These are phyloP conservation scores for Apophysomyces trapeziformis DNA, from an alignment of 371 early-diverging fungal species.

Conservation along the genomic window DNA sequence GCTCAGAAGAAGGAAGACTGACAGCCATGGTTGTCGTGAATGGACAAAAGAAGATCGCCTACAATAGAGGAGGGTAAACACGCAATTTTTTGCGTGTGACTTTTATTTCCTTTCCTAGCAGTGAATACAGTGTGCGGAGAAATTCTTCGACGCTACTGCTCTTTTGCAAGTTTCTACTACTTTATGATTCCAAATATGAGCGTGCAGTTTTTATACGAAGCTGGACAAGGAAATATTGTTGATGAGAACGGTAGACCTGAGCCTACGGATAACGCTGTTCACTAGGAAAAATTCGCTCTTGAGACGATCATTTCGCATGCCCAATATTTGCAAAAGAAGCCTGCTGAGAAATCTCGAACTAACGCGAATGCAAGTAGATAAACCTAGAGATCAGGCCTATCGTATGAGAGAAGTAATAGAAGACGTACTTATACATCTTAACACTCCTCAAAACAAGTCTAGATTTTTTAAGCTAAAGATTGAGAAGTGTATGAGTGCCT, in stretches of 20 bases:
- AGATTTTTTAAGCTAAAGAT: no score
- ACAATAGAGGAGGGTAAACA: background rate
- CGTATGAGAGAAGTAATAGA: slow-evolving; percentile 17
- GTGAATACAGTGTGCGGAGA: no score
- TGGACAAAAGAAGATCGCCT: slow-evolving; percentile 1
- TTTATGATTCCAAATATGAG: no score
- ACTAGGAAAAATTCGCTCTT: slow-evolving; percentile 16
- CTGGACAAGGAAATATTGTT: no score
- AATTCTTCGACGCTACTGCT: no score
- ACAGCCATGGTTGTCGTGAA: slow-evolving; percentile 26
- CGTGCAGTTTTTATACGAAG: no score
- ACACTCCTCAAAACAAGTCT: no score
- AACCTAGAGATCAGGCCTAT: slow-evolving; percentile 7
- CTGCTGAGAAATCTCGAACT: slow-evolving; percentile 13
- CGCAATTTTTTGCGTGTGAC: slow-evolving; percentile 5
- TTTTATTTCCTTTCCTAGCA: background rate
- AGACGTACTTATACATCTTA: slow-evolving; percentile 11
- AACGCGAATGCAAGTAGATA: slow-evolving; percentile 14
- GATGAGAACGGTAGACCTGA: no score
- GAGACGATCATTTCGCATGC: background rate
- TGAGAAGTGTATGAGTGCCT: no score
- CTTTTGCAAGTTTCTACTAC: no score
- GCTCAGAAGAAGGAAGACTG: slow-evolving; percentile 33
- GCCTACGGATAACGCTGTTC: slow-evolving; percentile 20
- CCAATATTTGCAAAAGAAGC: slow-evolving; percentile 14